Evolutionary conservation across 352 stramenopile species (phyloP).

Genomic region (Elongisporangium undulatum): DNA sequence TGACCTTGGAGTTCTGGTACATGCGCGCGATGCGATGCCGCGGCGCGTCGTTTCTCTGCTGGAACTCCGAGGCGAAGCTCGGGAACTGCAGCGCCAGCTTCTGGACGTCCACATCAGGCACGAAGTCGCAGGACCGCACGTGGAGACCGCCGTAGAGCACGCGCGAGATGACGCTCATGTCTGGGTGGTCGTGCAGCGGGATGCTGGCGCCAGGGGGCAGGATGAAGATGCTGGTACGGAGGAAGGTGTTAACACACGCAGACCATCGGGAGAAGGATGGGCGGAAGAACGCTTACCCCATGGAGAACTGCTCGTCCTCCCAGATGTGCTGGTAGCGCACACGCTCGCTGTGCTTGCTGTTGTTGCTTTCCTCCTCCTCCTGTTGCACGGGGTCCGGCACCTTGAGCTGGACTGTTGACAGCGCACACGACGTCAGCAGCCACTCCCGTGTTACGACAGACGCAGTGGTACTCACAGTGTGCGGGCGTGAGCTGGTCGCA

Average conservation of each 20-base stretch:
- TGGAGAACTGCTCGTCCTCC: conserved; percentile 74
- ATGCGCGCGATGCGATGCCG: conserved; percentile 28
- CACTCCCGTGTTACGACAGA: neutral
- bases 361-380: neutral
- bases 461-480: conserved; percentile 37
- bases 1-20: conserved; percentile 28
- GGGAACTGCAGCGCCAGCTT: conserved; percentile 3
- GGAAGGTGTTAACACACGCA: neutral
- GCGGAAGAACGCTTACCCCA: conserved; percentile 34
- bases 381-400: conserved; percentile 22
- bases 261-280: neutral
- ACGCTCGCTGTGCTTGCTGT: conserved; percentile 5
- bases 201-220: conserved; percentile 65
- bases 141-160: conserved; percentile 72
- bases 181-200: conserved; percentile 77
- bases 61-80: conserved; percentile 2
- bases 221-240: conserved; percentile 67
- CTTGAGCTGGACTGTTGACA: conserved; percentile 46
- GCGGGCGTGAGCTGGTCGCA: conserved; percentile 62
- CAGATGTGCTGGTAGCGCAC: conserved; percentile 82
- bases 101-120: conserved; percentile 13
- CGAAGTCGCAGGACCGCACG: conserved; percentile 59
- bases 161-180: conserved; percentile 83
- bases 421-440: conserved; percentile 1
- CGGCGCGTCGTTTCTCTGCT: conserved; percentile 1